Percentiles rank a stretch among this genome's conserved stretches.
Evolutionary conservation across 208 protist genomes (phyloP).

Genomic region (Tetramitus jugosus): DNA sequence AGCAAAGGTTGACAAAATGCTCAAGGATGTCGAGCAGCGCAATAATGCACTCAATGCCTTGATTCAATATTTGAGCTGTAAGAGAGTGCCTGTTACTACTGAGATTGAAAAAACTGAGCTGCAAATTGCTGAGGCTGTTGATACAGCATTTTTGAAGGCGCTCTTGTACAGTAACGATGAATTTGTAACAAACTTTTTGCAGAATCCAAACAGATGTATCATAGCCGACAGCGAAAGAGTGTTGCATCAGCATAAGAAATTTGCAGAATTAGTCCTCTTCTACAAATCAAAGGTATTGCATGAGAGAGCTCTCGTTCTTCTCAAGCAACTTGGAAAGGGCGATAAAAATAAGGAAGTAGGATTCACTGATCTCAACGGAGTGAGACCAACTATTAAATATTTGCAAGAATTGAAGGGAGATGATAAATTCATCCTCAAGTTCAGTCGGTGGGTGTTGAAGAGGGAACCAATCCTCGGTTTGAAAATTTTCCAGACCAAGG

Average conservation of each 20-base stretch:
- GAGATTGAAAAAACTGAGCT: not conserved
- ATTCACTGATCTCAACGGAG: not conserved
- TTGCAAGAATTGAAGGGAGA: not conserved
- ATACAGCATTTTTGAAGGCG: constrained; percentile 23
- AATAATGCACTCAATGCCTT: constrained; percentile 21
- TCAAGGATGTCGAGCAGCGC: constrained; percentile 17
- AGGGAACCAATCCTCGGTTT: not conserved
- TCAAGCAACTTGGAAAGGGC: constrained; percentile 11
- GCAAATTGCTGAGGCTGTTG: constrained; percentile 24
- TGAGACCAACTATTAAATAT: constrained; percentile 16
- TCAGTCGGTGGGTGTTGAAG: not conserved
- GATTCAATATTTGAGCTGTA: not conserved
- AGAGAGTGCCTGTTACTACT: not conserved
- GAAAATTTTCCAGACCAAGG: not conserved
- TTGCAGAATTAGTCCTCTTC: constrained; percentile 23
- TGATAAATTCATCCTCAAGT: not conserved
- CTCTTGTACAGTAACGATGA: constrained; percentile 22
- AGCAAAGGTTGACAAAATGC: not conserved
- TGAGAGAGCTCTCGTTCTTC: constrained; percentile 21
- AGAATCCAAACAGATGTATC: constrained; percentile 24
- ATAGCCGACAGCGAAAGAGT: constrained; percentile 23
- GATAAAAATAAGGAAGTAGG: not conserved
- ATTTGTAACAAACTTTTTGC: constrained; percentile 17
- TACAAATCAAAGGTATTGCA: constrained; percentile 26
- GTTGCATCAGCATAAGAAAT: constrained; percentile 21